phyloP scores from a whole-genome alignment of 2,329 filamentous ascomycete genomes.

The Penicillium sp. region DNA sequence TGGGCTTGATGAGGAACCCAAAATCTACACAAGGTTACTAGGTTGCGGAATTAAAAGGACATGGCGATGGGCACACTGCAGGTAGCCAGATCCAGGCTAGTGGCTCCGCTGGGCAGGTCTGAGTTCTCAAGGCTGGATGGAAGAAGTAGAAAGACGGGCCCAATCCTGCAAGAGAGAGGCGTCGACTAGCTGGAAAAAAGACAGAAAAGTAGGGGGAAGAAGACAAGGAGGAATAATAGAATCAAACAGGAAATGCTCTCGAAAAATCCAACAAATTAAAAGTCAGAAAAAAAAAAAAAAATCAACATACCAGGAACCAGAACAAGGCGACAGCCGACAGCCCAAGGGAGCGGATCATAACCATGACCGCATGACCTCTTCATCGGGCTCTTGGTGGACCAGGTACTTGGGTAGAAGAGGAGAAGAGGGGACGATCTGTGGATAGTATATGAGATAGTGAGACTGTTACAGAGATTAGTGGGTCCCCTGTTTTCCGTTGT shows the following conservation, averaged over 20 bases:
- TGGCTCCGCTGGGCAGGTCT: too few relatives aligned
- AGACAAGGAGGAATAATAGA: not conserved
- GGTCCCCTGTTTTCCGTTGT: too few relatives aligned
- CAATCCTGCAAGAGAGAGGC: not conserved
- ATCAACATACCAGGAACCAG: not conserved
- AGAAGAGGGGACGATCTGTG: not conserved
- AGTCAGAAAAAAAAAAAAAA: not conserved
- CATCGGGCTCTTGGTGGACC: constrained; percentile 9
- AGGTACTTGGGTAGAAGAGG: constrained; percentile 17
- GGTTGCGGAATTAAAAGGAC: too few relatives aligned
- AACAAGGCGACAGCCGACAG: not conserved
- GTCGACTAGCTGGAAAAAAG: constrained; percentile 2
- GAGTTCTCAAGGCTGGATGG: not conserved
- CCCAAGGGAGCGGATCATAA: constrained; percentile 3
- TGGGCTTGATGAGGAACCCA: too few relatives aligned
- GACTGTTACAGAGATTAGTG: not conserved
- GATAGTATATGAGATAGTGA: not conserved
- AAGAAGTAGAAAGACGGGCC: not conserved
- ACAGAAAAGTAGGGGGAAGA: not conserved
- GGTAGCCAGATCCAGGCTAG: too few relatives aligned
- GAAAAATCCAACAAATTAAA: constrained; percentile 6
- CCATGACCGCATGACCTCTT: not conserved
- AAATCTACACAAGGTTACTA: too few relatives aligned
- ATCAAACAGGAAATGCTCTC: constrained; percentile 1
- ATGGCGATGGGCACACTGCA: too few relatives aligned